Evolutionary conservation across 2,329 filamentous ascomycete species (phyloP).

Genomic region (Eutypa lata): DNA sequence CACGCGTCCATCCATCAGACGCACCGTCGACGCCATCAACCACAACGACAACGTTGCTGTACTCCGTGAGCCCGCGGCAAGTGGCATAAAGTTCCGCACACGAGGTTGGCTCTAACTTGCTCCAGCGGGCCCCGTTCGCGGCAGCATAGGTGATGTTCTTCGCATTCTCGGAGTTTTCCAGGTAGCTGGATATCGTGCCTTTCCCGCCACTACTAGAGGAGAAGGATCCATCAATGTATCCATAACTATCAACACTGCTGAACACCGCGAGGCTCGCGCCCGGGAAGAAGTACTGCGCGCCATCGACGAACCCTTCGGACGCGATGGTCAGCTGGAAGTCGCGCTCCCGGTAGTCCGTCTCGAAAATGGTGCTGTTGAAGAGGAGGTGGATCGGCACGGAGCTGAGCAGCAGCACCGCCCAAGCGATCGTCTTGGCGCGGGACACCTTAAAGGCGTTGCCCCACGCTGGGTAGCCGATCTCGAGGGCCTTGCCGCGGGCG

Average conservation of each 20-base stretch:
- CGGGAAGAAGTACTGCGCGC: constrained; percentile 2
- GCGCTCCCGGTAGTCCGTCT: constrained; percentile 3
- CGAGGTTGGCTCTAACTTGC: not conserved
- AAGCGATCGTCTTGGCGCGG: not conserved
- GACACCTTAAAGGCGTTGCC: constrained; percentile 26
- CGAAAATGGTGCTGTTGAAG: constrained; percentile 5
- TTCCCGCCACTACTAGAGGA: no score
- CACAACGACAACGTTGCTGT: constrained; percentile 1
- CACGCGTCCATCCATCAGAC: constrained; percentile 1
- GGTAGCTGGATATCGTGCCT: no score
- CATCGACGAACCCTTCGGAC: constrained; percentile 3
- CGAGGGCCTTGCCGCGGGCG: constrained; percentile 33
- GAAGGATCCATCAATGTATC: no score
- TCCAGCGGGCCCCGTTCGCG: not conserved
- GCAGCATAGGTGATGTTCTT: not conserved
- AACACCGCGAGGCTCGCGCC: constrained; percentile 1
- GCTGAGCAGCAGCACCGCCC: not conserved
- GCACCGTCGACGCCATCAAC: not conserved
- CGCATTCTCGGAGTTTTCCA: not conserved
- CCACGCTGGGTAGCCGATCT: constrained; percentile 38
- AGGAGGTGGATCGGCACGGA: constrained; percentile 4
- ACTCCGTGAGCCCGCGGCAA: not conserved
- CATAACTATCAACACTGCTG: not conserved
- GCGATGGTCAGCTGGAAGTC: constrained; percentile 6
- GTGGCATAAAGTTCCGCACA: not conserved